Evolutionary conservation across 2,329 filamentous ascomycete genomes (phyloP).

Genomic region (Stromatinia cepivora): DNA sequence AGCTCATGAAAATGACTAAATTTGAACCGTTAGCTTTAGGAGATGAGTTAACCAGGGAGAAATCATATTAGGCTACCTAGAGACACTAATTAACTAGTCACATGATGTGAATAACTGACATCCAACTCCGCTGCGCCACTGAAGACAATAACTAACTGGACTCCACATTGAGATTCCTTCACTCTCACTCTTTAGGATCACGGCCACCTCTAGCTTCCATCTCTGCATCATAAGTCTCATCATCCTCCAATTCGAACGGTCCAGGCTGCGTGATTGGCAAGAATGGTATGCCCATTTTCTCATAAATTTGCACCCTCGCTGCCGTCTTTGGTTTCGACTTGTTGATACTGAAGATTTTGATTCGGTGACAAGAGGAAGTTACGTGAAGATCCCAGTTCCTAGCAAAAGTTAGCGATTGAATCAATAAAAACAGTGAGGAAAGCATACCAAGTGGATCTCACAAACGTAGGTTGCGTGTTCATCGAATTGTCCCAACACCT

Average conservation of each 20-base stretch:
- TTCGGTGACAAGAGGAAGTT: slow-evolving; percentile 60
- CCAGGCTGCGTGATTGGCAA: slow-evolving; percentile 27
- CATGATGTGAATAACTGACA: neutral
- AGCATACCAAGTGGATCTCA: slow-evolving; percentile 51
- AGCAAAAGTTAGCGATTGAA: neutral
- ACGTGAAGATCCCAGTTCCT: slow-evolving; percentile 66
- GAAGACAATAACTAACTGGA: neutral
- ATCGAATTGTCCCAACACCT: slow-evolving; percentile 63
- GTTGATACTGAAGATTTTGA: slow-evolving; percentile 65
- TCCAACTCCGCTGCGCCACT: neutral
- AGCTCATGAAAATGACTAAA: neutral
- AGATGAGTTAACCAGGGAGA: neutral
- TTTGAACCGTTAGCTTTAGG: neutral
- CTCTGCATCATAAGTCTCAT: slow-evolving; percentile 20
- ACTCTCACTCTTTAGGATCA: slow-evolving; percentile 18
- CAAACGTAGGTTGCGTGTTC: slow-evolving; percentile 59
- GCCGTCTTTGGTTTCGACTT: slow-evolving; percentile 41
- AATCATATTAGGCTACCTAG: neutral
- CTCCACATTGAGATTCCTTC: neutral
- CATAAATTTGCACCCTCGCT: slow-evolving; percentile 24
- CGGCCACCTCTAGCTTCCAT: slow-evolving; percentile 22
- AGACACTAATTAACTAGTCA: neutral
- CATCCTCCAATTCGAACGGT: slow-evolving; percentile 17
- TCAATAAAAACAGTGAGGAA: too few relatives aligned
- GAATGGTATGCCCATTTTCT: slow-evolving; percentile 25